phyloP scores from a whole-genome alignment of 2,329 filamentous ascomycete genomes.

The Orbilia ellipsospora region DNA sequence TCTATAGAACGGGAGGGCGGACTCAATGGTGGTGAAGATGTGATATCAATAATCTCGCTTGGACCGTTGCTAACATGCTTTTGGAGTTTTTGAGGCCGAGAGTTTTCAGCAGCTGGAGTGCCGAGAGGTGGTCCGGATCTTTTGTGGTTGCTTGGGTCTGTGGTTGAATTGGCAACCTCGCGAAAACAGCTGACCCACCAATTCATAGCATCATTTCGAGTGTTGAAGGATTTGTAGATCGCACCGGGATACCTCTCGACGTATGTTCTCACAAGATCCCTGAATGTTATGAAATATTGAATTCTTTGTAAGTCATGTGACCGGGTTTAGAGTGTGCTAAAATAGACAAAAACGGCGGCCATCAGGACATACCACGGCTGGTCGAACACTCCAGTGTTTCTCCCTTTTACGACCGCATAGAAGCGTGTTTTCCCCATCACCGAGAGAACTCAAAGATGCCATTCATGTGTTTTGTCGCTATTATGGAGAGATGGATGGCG shows the following conservation, averaged over 20 bases:
- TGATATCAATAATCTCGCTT: not conserved
- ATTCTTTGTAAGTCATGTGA: not conserved
- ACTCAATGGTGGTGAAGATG: not conserved
- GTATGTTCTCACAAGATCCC: slow-evolving; percentile 35
- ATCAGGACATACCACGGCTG: slow-evolving; percentile 25
- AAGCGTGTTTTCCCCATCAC: slow-evolving; percentile 41
- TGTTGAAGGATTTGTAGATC: slow-evolving; percentile 52
- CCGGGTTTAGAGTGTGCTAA: not conserved
- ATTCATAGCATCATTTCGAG: slow-evolving; percentile 38
- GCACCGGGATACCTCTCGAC: slow-evolving; percentile 56
- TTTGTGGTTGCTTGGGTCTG: slow-evolving; percentile 9
- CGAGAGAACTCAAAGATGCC: not conserved
- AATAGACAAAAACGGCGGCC: no score
- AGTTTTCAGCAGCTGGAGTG: slow-evolving; percentile 6
- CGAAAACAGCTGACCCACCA: slow-evolving; percentile 49
- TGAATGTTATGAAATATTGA: not conserved
- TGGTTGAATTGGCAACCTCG: not conserved
- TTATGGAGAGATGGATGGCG: not conserved
- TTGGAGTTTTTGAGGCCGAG: slow-evolving; percentile 28
- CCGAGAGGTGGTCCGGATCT: slow-evolving; percentile 2
- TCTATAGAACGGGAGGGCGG: not conserved
- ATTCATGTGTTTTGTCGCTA: slow-evolving; percentile 6
- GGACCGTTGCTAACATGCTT: not conserved
- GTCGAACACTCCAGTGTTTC: slow-evolving; percentile 31
- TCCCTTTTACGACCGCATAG: slow-evolving; percentile 38